phyloP scores from a whole-genome alignment of 225 moss, liverwort and hornwort genomes.

The Pseudoscleropodium purum region DNA sequence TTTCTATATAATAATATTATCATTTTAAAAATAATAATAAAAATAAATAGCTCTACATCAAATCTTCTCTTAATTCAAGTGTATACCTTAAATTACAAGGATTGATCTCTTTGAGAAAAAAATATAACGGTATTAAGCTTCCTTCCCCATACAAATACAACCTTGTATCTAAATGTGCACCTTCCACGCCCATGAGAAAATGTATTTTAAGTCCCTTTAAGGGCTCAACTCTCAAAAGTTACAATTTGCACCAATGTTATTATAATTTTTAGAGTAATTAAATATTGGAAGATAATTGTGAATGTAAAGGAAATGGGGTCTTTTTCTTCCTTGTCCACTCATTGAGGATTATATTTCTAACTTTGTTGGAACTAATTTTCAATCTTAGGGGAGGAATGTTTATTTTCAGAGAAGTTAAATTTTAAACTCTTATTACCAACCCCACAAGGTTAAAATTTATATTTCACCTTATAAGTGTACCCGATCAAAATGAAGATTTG shows the following conservation, averaged over 20 bases:
- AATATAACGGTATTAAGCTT: accelerated
- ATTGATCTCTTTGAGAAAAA: too few species aligned
- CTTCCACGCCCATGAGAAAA: accelerated
- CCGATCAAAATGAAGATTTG: background rate
- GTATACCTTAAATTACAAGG: too few species aligned
- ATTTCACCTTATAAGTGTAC: background rate
- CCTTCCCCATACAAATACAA: background rate
- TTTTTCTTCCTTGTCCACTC: background rate
- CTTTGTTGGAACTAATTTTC: background rate
- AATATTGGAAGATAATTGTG: background rate
- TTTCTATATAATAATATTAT: too few species aligned
- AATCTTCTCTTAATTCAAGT: too few species aligned
- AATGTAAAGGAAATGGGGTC: background rate
- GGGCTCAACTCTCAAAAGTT: background rate
- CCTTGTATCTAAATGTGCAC: background rate
- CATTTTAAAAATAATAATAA: too few species aligned
- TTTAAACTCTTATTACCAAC: background rate
- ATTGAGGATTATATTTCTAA: background rate
- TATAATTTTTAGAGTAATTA: too few species aligned
- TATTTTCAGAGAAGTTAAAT: background rate
- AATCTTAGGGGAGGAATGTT: background rate
- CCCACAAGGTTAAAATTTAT: background rate
- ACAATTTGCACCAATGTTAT: background rate
- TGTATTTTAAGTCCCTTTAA: background rate
- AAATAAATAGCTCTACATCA: too few species aligned